Conservation (phyloP, 177 flowering plant species). For the Vitis hybrid region DNA sequence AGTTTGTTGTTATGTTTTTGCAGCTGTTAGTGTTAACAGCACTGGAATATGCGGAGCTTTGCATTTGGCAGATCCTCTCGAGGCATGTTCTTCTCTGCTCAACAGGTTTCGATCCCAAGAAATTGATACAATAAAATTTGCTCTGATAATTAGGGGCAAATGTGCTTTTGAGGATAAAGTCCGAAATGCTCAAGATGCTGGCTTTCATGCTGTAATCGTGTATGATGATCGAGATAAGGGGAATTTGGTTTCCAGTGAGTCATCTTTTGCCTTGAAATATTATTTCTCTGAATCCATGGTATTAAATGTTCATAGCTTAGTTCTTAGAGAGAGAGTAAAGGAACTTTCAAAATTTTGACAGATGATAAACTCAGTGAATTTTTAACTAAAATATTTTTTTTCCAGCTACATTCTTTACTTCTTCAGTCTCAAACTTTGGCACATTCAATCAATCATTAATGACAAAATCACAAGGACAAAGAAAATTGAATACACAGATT, state of each 20-base stretch:
- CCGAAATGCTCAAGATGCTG: conserved; percentile 48
- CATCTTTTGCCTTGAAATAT: not conserved
- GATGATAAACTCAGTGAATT: no score
- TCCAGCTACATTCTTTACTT: no score
- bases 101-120: conserved; percentile 10
- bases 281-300: not conserved
- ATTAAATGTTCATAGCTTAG: not conserved
- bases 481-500: no score
- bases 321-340: no score
- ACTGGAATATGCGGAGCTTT: conserved; percentile 53
- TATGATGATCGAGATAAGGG: conserved; percentile 36
- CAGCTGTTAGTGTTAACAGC: conserved; percentile 38
- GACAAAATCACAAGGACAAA: no score
- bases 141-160: conserved; percentile 50
- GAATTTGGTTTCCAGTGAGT: conserved; percentile 54
- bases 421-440: no score
- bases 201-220: conserved; percentile 53
- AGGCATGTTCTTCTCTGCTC: conserved; percentile 46
- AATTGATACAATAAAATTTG: conserved; percentile 27
- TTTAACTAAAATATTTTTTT: no score
- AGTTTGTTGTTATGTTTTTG: not conserved
- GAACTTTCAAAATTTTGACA: no score
- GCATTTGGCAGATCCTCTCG: conserved; percentile 46
- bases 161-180: conserved; percentile 60
- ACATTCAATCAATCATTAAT: no score